Evolutionary conservation across 805 yeast species (phyloP), one percentile per base, ranked within the genome.

Genomic region (Torulaspora microellipsoides): DNA sequence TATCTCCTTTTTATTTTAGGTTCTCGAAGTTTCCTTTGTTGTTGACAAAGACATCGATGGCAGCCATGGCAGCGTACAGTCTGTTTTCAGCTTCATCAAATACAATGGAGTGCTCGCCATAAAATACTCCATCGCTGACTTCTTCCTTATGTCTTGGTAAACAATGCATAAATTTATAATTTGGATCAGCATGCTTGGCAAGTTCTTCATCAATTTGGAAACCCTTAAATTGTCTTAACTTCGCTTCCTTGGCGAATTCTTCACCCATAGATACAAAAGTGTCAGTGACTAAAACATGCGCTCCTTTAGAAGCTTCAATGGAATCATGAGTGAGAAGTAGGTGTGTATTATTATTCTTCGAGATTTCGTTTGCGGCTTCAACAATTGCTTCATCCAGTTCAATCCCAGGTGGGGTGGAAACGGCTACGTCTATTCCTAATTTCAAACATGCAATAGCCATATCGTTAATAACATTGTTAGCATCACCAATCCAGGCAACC

Each of bases 191-290:
- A 11, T 69, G 59, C 10, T 58, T 43, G 20, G 85, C 77, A 70
- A 90, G 70, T 27, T 80, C 81, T 13, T 71, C 64, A 31, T 88
- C 81, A 46, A 93, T 83, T 69, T 88, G 96, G 74, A 82, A 93
- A 1, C 95, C 96, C 12, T 71, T 75, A 63, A 93, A 93, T 67
- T 88, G 90, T 58, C 80, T 72, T 54, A 93, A 70, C 51, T 90
- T 85, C 44, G 73, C 70, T 38, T 64, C 71, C 51, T 80, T 85
- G 62, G 90, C 90, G 4, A 76, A 69, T 65, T 93, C 99, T 71
- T 93, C 90, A 45, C 99, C 99, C 99, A 93, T 93, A 1, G 98
- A 91, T 17, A 93, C 80, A 81, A 95, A 93, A 3, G 99, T 93
- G 59, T 93, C 99, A 12, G 99, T 93, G 35, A 91, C 98, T 29